Evolutionary conservation across 1,139 yeast species (phyloP), one percentile per base, ranked within the genome.

Genomic region (Keqinozyma sinolaborantium): DNA sequence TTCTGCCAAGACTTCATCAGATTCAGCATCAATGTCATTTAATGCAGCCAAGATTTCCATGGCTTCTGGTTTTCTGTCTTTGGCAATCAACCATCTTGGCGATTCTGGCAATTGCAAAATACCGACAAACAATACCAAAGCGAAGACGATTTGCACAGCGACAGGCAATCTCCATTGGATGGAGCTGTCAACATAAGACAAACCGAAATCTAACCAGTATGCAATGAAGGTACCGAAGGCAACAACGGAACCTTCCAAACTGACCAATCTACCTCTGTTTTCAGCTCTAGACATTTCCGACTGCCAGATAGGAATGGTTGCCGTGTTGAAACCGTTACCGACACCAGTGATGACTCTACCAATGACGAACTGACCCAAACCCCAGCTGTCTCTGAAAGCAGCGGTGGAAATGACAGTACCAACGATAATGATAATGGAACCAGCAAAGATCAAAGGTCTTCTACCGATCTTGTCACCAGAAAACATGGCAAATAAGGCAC

Each of bases 191-290:
- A 73, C 78, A 52, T 73, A 73, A 28, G 83, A 61, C 48, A 75
- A 65, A 20, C 90, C 90, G 47, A 78, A 83, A 53, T 80, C 87
- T 42, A 51, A 36, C 55, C 55, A 48, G 33, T 48, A 48, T 23
- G 57, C 56, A 36, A 55, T 39, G 18, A 53, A 41, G 15, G 61
- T 52, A 36, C 61, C 61, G 28, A 56, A 66, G 28, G 84, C 84
- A 39, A 79, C 76, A 36, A 79, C 74, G 12, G 83, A 74, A 42
- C 86, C 88, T 53, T 81, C 84, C 46, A 79, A 62, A 46, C 75
- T 70, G 33, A 82, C 86, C 50, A 81, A 67, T 43, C 74, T 63
- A 49, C 92, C 60, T 47, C 61, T 50, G 36, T 53, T 53, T 32
- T 52, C 53, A 14, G 60, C 58, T 34, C 41, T 52, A 2, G 61